Base-by-base conservation (phyloP, 306 rosid genomes). In the Parietaria judaica region DNA sequence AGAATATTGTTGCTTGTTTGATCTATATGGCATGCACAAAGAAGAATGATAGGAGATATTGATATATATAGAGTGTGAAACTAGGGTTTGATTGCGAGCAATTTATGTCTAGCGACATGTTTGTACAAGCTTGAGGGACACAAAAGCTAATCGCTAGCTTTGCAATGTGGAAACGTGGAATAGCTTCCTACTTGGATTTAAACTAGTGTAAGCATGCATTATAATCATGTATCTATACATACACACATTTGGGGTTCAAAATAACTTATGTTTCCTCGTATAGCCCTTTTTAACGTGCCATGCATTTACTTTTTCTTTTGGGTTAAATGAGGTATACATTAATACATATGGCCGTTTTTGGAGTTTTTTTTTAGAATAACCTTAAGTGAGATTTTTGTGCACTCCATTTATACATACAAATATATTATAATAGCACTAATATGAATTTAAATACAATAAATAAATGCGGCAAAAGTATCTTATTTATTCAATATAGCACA, bases 111-210 rank as follows among this genome's bases (percentile, higher is more conserved):
- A 47, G 55, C 7, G 55, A 45, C 34, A 36, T 31, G 44, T 44
- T 51, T 72, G 65, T 63, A 58, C 80, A 64, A 69, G 79, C 76
- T 74, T 76, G 15, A 35, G 17, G 37, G 41, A 48, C 72, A 77
- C 78, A 56, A 74, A 79, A 81, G 76, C 60, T 49, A 38, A 9
- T 14, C 6, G 9, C 5, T 49, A n/a, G 14, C 14, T 49, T 7
- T 49, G 13, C 31, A 2, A 62, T 41, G 55, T 62, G 54, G 64
- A 51, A 62, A 60, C 36, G 47, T 16, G 37, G 52, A 53, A 16
- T 44, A 60, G 36, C 64, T 60, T 60, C 51, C 37, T 60, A 15
- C 5, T 4, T 7, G 44, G 44, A 60, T 5, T 41, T 41, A 43
- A n/a, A 44, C 9, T 41, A 62, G 54, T 41, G 11, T 47, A 61